Evolutionary conservation across 1,139 yeast species (phyloP), one percentile per base, ranked within the genome.

Genomic region (Casaregolazyma suthepensis): DNA sequence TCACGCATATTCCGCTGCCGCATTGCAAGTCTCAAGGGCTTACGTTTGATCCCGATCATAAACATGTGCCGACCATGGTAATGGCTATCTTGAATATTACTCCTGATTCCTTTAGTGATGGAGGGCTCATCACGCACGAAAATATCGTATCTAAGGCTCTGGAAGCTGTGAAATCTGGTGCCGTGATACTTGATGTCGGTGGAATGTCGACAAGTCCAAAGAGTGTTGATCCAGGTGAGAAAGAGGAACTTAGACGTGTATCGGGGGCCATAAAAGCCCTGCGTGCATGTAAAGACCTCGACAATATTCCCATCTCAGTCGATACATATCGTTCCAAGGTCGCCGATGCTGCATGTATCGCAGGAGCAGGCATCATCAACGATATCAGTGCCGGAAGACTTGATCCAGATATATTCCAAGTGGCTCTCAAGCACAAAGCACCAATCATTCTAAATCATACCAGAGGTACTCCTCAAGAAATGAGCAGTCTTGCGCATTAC

Each of bases 71-170:
- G 35, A 61, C 77, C 51, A 54, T 61, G 56, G 69, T 90, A 50
- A 93, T 93, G 99, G 96, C 91, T 1, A 84, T 93, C 48, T 69
- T 93, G 55, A 93, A 93, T 64, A 78, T 86, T 19, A 93, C 99
- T 0, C 97, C 98, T 0, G 98, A 94, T 66, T 90, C 97, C 0
- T 93, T 93, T 65, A 88, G 96, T 51, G 99, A 94, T 69, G 98
- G 96, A 0, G 91, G 95, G 0, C 63, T 64, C 23, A 67, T 71
- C 4, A 66, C 67, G 3, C 60, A 78, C 2, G 72, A 72, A 0
- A 70, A 72, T 26, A 78, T 82, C 1, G 60, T 78, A 1, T 60
- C 58, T 1, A 62, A 66, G 1, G 78, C 81, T 0, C 64, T 70
- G 53, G 58, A 67, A 29, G 75, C 83, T 68, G 80, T 83, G 10